A percentile compares a stretch with the other conserved stretches of the same genome.
These are phyloP conservation scores for Colletotrichum cereale DNA, from an alignment of 2,329 filamentous ascomycete genomes.

Conservation along the genomic window DNA sequence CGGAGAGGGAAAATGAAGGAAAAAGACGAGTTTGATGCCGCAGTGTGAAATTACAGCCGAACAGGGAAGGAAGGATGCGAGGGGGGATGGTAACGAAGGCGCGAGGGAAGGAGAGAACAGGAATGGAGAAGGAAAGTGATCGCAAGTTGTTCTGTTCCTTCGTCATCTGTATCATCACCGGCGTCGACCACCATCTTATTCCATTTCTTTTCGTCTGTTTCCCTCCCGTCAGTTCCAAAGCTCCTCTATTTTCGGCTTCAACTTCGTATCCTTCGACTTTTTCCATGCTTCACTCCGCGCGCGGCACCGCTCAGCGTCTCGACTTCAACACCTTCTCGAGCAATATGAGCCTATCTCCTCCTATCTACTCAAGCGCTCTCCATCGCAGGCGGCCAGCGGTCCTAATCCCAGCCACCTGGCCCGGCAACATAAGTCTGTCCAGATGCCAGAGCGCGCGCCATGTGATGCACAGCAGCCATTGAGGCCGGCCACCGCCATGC, in stretches of 20 bases:
- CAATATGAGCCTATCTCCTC: slow-evolving; percentile 31
- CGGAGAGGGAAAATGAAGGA: not conserved
- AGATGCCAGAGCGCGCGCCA: slow-evolving; percentile 38
- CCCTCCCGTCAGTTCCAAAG: not conserved
- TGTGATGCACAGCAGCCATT: slow-evolving; percentile 32
- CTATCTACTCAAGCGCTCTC: slow-evolving; percentile 30
- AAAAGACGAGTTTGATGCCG: not conserved
- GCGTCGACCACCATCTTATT: slow-evolving; percentile 14
- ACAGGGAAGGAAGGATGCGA: slow-evolving; percentile 27
- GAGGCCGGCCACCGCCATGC: slow-evolving; percentile 10
- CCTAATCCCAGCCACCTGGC: slow-evolving; percentile 17
- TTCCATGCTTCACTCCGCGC: slow-evolving; percentile 37
- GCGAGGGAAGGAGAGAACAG: not conserved
- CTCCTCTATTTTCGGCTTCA: slow-evolving; percentile 22
- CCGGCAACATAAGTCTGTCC: slow-evolving; percentile 7
- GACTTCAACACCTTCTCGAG: slow-evolving; percentile 24
- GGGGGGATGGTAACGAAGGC: not conserved
- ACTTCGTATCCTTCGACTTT: slow-evolving; percentile 1
- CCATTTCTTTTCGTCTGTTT: not conserved
- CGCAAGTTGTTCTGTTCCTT: slow-evolving; percentile 1
- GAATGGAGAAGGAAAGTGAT: slow-evolving; percentile 25
- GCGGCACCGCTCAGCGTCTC: slow-evolving; percentile 37
- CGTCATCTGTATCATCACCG: not conserved
- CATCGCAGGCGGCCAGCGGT: slow-evolving; percentile 13
- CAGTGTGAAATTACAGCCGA: slow-evolving; percentile 12